These are phyloP conservation scores for Lasiodiplodia hormozganensis DNA, from an alignment of 2,329 filamentous ascomycete genomes.

Conservation along the genomic window DNA sequence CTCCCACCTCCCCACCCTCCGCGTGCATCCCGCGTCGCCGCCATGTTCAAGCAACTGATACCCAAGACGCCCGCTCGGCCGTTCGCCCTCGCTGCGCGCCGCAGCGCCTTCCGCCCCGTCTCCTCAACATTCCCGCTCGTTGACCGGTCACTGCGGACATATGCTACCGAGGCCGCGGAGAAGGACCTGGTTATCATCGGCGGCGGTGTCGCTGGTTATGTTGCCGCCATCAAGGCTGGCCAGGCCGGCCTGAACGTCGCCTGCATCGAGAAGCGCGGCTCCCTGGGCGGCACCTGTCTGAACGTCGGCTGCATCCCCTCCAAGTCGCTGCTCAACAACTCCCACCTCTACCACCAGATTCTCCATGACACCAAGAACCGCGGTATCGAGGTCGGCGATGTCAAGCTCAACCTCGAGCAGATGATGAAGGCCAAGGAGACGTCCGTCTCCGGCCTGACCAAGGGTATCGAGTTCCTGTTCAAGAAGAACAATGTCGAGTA, in stretches of 20 bases:
- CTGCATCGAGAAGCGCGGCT: constrained; percentile 97
- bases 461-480: constrained; percentile 96
- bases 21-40: constrained; percentile 37
- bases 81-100: constrained; percentile 38
- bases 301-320: constrained; percentile 99
- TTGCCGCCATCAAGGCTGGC: constrained; percentile 98
- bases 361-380: constrained; percentile 96
- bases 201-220: constrained; percentile 97
- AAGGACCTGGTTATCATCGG: constrained; percentile 98
- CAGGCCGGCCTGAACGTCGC: constrained; percentile 97
- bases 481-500: constrained; percentile 99
- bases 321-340: constrained; percentile 99
- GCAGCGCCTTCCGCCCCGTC: constrained; percentile 47
- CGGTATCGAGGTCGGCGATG: constrained; percentile 96
- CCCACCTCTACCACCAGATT: constrained; percentile 96
- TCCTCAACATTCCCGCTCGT: constrained; percentile 54
- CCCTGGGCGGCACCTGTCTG: constrained; percentile 93
- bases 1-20: constrained; percentile 33
- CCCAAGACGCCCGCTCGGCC: constrained; percentile 58
- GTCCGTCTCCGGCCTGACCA: constrained; percentile 86
- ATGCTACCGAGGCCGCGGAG: constrained; percentile 70
- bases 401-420: constrained; percentile 91
- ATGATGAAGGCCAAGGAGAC: constrained; percentile 99
- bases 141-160: constrained; percentile 61
- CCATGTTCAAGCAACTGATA: constrained; percentile 61